A percentile compares a stretch with the other conserved stretches of the same genome.
These are phyloP conservation scores for Athelia psychrophila DNA, from an alignment of 1,284 basidiomycete genomes.

Conservation along the genomic window DNA sequence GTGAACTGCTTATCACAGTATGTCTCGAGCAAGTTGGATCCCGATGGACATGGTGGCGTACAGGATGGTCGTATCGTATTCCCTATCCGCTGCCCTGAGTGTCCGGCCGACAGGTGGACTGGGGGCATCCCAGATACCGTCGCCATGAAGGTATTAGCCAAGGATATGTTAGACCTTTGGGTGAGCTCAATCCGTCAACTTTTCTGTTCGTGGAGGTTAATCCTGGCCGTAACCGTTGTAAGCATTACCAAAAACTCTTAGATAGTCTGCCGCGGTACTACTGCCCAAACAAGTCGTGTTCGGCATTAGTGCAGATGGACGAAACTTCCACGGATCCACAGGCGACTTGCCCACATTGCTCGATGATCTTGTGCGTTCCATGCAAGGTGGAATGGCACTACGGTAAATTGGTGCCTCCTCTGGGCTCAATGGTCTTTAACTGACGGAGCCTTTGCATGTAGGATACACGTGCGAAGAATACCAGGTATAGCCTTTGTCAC, in stretches of 20 bases:
- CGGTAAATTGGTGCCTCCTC: constrained; percentile 23
- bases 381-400: constrained; percentile 35
- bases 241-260: constrained; percentile 37
- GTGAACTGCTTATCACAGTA: constrained; percentile 32
- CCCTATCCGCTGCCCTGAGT: constrained; percentile 39
- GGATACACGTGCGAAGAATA: constrained; percentile 35
- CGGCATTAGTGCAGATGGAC: constrained; percentile 32
- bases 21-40: constrained; percentile 34
- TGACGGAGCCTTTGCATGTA: constrained; percentile 9
- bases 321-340: constrained; percentile 32
- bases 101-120: constrained; percentile 26
- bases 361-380: constrained; percentile 30
- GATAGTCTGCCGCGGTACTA: constrained; percentile 35
- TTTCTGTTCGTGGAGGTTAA: too few relatives aligned
- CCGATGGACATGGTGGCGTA: constrained; percentile 26
- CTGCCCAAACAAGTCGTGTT: constrained; percentile 38
- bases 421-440: neutral
- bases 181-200: constrained; percentile 19
- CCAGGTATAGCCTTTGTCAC: constrained; percentile 12
- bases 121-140: constrained; percentile 34
- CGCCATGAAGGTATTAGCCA: constrained; percentile 28
- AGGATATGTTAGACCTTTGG: constrained; percentile 34
- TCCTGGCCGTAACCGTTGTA: too few relatives aligned
- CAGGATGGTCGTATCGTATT: constrained; percentile 29
- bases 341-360: constrained; percentile 33